Evolutionary conservation across 305 asterid genomes (phyloP).

Genomic region (Solanum hybrid): DNA sequence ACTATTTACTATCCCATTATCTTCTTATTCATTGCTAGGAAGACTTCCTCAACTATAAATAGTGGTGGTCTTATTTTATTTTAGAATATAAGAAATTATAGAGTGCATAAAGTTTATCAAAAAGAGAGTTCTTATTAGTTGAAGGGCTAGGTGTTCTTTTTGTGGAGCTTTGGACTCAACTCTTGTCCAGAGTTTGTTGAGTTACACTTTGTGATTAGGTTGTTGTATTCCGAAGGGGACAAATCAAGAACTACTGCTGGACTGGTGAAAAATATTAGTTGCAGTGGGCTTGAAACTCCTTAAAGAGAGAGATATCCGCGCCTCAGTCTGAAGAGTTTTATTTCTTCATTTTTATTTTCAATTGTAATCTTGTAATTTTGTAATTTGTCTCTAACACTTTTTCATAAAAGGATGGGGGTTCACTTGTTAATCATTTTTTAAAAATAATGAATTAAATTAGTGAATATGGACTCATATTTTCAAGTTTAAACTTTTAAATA

Average conservation of each 20-base stretch:
- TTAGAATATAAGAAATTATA: not conserved
- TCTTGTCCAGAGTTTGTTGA: not conserved
- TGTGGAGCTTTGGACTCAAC: not conserved
- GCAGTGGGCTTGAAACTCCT: not conserved
- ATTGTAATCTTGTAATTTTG: not conserved
- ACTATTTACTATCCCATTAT: not conserved
- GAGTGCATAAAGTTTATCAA: not conserved
- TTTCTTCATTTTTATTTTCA: not conserved
- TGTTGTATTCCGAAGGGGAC: not conserved
- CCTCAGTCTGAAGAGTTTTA: not conserved
- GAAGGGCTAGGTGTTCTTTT: not conserved
- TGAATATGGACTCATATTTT: not conserved
- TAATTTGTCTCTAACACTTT: not conserved
- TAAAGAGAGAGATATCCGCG: not conserved
- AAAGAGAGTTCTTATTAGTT: not conserved
- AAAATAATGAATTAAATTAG: not conserved
- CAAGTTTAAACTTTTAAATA: not conserved
- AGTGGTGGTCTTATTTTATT: not conserved
- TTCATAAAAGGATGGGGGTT: not conserved
- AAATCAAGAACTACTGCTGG: not conserved
- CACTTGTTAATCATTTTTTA: not conserved
- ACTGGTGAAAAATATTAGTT: not conserved
- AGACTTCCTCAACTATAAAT: not conserved
- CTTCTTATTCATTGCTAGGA: not conserved
- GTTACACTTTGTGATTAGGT: not conserved